Evolutionary conservation across 2,329 filamentous ascomycete species (phyloP).

Genomic region (Arthrobotrys conoides): DNA sequence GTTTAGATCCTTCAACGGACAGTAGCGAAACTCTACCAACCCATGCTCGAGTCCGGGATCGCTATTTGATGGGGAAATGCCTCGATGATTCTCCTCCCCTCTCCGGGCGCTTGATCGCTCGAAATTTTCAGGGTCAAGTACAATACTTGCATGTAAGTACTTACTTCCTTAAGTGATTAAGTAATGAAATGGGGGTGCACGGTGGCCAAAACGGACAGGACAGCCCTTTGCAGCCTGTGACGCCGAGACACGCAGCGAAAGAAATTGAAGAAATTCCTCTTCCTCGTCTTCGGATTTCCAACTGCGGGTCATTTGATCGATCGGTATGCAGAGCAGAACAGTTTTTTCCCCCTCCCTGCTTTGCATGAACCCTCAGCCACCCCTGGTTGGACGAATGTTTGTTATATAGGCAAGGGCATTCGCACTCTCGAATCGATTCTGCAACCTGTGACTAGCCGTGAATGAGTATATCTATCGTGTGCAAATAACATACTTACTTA

Average conservation of each 20-base stretch:
- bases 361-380: not conserved
- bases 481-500: too few relatives aligned
- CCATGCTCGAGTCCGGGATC: not conserved
- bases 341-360: not conserved
- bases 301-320: not conserved
- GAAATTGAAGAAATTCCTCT: conserved; percentile 10
- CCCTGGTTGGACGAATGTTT: not conserved
- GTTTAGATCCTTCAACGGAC: not conserved
- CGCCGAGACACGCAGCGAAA: not conserved
- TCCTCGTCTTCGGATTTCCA: not conserved
- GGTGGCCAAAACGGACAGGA: conserved; percentile 1
- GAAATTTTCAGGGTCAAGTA: not conserved
- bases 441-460: not conserved
- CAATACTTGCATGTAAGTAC: too few relatives aligned
- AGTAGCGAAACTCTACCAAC: not conserved
- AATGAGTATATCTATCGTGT: too few relatives aligned
- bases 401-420: conserved; percentile 10
- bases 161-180: too few relatives aligned
- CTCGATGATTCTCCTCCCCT: conserved; percentile 10
- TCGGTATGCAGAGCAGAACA: conserved; percentile 5
- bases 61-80: not conserved
- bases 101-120: not conserved
- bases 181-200: not conserved
- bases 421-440: not conserved
- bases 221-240: not conserved